Percentiles rank a stretch among this genome's conserved stretches.
phyloP scores from a whole-genome alignment of 148 eudicot species.

The Camellia sinensis region DNA sequence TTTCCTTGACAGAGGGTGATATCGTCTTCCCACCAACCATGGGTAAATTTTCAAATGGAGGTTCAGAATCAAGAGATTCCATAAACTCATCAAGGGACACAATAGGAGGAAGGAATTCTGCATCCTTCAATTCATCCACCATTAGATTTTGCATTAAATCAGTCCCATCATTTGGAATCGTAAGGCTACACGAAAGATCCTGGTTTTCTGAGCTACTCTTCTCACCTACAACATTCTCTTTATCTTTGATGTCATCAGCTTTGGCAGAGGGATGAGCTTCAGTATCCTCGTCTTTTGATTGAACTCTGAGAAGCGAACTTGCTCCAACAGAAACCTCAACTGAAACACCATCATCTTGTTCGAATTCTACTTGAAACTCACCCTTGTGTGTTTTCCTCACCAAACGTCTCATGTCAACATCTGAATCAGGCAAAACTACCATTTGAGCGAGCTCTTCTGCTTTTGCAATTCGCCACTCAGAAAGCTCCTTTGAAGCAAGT shows the following conservation, averaged over 20 bases:
- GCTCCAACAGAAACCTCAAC: constrained; percentile 53
- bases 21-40: constrained; percentile 37
- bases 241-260: constrained; percentile 24
- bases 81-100: constrained; percentile 91
- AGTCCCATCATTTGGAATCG: constrained; percentile 76
- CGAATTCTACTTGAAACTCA: constrained; percentile 83
- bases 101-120: constrained; percentile 78
- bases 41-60: constrained; percentile 75
- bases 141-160: constrained; percentile 91
- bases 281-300: constrained; percentile 23
- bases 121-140: constrained; percentile 80
- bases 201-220: constrained; percentile 31
- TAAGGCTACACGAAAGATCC: constrained; percentile 48
- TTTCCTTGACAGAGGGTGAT: constrained; percentile 32
- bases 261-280: constrained; percentile 24
- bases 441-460: constrained; percentile 80
- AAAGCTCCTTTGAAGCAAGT: constrained; percentile 95
- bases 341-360: constrained; percentile 51
- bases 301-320: constrained; percentile 28
- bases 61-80: constrained; percentile 91
- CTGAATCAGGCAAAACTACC: constrained; percentile 85
- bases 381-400: constrained; percentile 99
- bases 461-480: constrained; percentile 96
- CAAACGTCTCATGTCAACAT: constrained; percentile 71
- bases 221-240: constrained; percentile 25